These are phyloP conservation scores for Epichloe typhina DNA, from an alignment of 2,329 filamentous ascomycete species.

Conservation along the genomic window DNA sequence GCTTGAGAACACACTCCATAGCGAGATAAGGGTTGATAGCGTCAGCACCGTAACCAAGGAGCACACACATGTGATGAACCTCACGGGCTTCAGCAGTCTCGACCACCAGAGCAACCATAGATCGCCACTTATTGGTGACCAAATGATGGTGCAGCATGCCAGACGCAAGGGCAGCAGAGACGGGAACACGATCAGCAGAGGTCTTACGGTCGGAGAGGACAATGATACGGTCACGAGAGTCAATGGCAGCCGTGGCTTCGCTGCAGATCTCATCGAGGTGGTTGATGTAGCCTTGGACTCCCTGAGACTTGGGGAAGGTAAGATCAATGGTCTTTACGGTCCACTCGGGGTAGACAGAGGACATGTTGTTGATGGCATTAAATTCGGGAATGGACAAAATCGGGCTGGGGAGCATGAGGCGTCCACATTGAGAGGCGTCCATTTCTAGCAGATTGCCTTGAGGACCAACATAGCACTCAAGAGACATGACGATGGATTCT, in stretches of 20 bases:
- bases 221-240: slow-evolving; percentile 72
- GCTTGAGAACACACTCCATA: slow-evolving; percentile 93
- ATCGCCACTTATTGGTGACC: slow-evolving; percentile 91
- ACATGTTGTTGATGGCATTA: slow-evolving; percentile 72
- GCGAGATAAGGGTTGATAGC: slow-evolving; percentile 90
- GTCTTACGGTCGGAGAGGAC: slow-evolving; percentile 82
- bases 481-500: slow-evolving; percentile 95
- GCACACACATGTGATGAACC: slow-evolving; percentile 97
- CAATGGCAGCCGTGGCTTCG: slow-evolving; percentile 69
- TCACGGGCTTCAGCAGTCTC: slow-evolving; percentile 94
- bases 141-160: slow-evolving; percentile 93
- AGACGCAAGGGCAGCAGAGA: slow-evolving; percentile 77
- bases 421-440: slow-evolving; percentile 76
- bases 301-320: slow-evolving; percentile 79
- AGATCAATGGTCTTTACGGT: slow-evolving; percentile 83
- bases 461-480: slow-evolving; percentile 91
- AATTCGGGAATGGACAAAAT: slow-evolving; percentile 84
- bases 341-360: slow-evolving; percentile 61
- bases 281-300: slow-evolving; percentile 70
- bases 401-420: slow-evolving; percentile 75
- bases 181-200: slow-evolving; percentile 66
- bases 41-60: slow-evolving; percentile 89
- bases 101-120: slow-evolving; percentile 71
- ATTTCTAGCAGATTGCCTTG: slow-evolving; percentile 94
- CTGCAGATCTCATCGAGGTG: slow-evolving; percentile 83